Evolutionary conservation across 2,329 filamentous ascomycete genomes (phyloP).

Genomic region (Helotiales sp.): DNA sequence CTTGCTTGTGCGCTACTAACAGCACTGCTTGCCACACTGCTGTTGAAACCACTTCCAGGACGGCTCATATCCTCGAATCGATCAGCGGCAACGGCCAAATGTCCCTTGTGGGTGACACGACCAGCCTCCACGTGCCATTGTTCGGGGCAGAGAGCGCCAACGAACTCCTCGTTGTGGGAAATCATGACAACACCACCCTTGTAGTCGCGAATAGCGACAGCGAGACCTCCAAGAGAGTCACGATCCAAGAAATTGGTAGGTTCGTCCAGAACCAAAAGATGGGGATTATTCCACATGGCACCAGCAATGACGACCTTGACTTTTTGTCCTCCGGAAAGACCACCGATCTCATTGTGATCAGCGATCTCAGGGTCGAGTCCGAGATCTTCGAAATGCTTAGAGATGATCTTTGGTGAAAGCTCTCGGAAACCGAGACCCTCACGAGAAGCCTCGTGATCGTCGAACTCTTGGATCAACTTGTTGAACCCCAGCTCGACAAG

Average conservation of each 20-base stretch:
- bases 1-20: conserved; percentile 54
- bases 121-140: conserved; percentile 94
- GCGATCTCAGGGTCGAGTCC: conserved; percentile 97
- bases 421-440: conserved; percentile 96
- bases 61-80: conserved; percentile 82
- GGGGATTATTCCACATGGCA: conserved; percentile 99
- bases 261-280: conserved; percentile 95
- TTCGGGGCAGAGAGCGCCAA: conserved; percentile 91
- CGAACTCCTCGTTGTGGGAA: conserved; percentile 98
- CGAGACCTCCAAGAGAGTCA: conserved; percentile 92
- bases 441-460: conserved; percentile 97
- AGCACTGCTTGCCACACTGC: conserved; percentile 60
- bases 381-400: conserved; percentile 96
- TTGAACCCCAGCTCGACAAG: conserved; percentile 81
- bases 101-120: conserved; percentile 80
- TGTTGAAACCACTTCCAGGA: conserved; percentile 61
- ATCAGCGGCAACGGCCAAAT: conserved; percentile 70
- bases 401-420: conserved; percentile 89
- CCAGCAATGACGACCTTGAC: conserved; percentile 98
- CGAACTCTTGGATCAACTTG: conserved; percentile 96
- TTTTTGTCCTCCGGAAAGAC: conserved; percentile 94
- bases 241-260: conserved; percentile 99
- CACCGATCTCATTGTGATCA: conserved; percentile 97
- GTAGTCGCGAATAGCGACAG: conserved; percentile 97
- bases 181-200: conserved; percentile 99